Base-by-base conservation (phyloP, 2,329 filamentous ascomycete genomes). In the Moelleriella libera region DNA sequence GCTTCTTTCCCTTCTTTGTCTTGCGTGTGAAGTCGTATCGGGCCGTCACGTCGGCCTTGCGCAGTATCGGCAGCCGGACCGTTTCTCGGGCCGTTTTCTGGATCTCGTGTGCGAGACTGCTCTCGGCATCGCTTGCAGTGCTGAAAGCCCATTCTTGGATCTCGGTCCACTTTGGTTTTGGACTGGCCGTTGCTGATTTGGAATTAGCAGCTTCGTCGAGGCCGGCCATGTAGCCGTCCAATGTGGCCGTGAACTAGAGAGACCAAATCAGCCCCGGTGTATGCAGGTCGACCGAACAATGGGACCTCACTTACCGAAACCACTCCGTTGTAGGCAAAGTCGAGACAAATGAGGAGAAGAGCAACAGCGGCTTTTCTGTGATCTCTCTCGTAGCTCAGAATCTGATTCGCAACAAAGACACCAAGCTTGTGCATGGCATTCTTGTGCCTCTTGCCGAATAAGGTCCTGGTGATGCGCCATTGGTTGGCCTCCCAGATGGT, bases 381-480 rank as follows among this genome's bases (percentile, higher is more conserved):
- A 21, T 52, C 39, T 28, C 28, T 43, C 37, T 54, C 51, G 14
- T 46, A 28, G 14, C 46, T 32, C 9, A 54, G 32, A 12, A 54
- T 40, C 7, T 50, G 37, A 11, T 51, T 47, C 2, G 53, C 53
- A 1, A 52, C 45, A 30, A 43, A 44, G 41, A 52, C 21, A 7
- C 53, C 51, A 14, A 54, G 53, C 1, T 48, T 47, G 21, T 43
- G 28, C 53, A 54, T 53, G 0, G 51, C 43, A 28, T 53, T 54
- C 4, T 6, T 39, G n/a, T 46, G 31, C 21, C 41, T n/a, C 30
- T 44, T 28, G n/a, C 40, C n/a, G 32, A 45, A 48, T 30, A 39
- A 21, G 5, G 39, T 28, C 30, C 42, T 14, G 10, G 47, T 46
- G 21, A 50, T 41, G 11, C 12, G 28, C 50, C 50, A 53, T 30